phyloP scores from a whole-genome alignment of 495 filamentous ascomycete species.

The Penicillium longicatenatum region DNA sequence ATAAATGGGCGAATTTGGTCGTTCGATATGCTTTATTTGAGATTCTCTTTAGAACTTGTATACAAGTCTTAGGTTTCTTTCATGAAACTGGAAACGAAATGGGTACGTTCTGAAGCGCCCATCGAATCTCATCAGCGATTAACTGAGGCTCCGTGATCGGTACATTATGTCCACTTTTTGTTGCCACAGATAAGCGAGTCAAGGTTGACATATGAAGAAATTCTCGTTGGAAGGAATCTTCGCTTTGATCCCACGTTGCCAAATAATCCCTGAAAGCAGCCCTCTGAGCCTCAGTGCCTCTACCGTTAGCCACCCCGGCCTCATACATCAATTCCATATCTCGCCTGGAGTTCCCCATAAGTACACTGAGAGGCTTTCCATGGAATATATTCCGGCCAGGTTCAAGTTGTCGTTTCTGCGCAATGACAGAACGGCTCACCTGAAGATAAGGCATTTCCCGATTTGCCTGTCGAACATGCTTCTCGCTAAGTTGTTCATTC shows the following conservation, averaged over 20 bases:
- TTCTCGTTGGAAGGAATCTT: constrained; percentile 8
- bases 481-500: constrained; percentile 2
- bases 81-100: too few species aligned
- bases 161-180: constrained; percentile 12
- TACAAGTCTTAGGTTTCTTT: too few species aligned
- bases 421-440: constrained; percentile 6
- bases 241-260: neutral
- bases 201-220: constrained; percentile 6
- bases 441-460: constrained; percentile 11
- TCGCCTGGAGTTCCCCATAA: constrained; percentile 3
- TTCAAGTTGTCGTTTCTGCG: constrained; percentile 1
- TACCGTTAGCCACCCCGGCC: constrained; percentile 1
- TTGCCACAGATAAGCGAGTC: constrained; percentile 1
- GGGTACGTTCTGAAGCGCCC: constrained; percentile 4
- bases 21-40: neutral
- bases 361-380: constrained; percentile 6
- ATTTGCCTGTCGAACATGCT: constrained; percentile 7
- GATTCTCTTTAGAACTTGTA: too few species aligned
- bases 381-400: constrained; percentile 1
- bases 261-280: constrained; percentile 5
- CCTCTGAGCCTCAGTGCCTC: constrained; percentile 6
- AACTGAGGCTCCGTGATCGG: constrained; percentile 10
- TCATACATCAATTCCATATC: constrained; percentile 7
- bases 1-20: neutral
- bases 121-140: constrained; percentile 9